Evolutionary conservation across 108 stramenopile genomes (phyloP).

Genomic region (Cylindrotheca closterium): DNA sequence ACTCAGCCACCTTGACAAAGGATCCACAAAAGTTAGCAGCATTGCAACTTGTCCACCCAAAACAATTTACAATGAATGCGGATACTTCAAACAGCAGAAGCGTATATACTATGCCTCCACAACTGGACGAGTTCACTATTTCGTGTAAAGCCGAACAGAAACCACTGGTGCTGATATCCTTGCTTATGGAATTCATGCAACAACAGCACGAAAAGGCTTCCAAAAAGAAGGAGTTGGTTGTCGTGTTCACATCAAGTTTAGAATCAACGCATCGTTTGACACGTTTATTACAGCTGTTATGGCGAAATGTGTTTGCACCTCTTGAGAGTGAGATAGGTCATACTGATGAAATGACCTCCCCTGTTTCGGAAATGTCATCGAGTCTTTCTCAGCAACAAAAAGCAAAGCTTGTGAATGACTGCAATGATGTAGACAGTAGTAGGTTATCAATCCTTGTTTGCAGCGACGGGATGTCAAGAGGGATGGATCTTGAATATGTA

Average conservation of each 20-base stretch:
- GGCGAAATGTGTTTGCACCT: slow-evolving; percentile 16
- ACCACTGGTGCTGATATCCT: slow-evolving; percentile 85
- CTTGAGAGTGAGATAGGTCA: slow-evolving; percentile 35
- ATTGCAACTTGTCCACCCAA: slow-evolving; percentile 83
- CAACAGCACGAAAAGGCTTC: slow-evolving; percentile 5
- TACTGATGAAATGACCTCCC: slow-evolving; percentile 9
- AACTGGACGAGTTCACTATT: slow-evolving; percentile 39
- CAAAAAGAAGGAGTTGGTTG: slow-evolving; percentile 33
- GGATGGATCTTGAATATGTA: slow-evolving; percentile 76
- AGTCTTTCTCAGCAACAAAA: slow-evolving; percentile 66
- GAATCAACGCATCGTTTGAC: slow-evolving; percentile 92
- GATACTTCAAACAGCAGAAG: slow-evolving; percentile 7
- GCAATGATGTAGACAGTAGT: slow-evolving; percentile 39
- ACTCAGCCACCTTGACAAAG: slow-evolving; percentile 92
- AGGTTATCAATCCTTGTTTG: slow-evolving; percentile 68
- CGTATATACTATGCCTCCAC: slow-evolving; percentile 52
- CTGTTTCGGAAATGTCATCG: slow-evolving; percentile 75
- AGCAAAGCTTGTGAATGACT: slow-evolving; percentile 55
- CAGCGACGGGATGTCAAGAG: slow-evolving; percentile 86
- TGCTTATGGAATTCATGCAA: slow-evolving; percentile 65
- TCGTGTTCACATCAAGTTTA: slow-evolving; percentile 94
- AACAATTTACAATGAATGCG: slow-evolving; percentile 72
- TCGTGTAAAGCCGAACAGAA: slow-evolving; percentile 75
- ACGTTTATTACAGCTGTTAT: slow-evolving; percentile 85
- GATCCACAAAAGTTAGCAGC: slow-evolving; percentile 94